Base-by-base conservation (phyloP, 345 rosid species). In the Gossypioides kirkii region DNA sequence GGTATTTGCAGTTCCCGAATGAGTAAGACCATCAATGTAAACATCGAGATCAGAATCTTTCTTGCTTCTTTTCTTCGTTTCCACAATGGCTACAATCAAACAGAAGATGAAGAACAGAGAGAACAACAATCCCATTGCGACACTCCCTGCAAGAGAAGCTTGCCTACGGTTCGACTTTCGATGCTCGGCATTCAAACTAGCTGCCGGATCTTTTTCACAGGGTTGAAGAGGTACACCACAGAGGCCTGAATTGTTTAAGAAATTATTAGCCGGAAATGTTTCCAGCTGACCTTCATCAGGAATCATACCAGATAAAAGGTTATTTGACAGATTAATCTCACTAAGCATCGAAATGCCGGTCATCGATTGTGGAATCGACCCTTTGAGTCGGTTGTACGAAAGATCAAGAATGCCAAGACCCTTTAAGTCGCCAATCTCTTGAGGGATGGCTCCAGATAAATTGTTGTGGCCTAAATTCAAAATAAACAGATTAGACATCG, bases 51-150 rank as follows among this genome's bases (percentile, higher is more conserved):
- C 73, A 0, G 87, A 83, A 10, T 88, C 91, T 74, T 86, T 89
- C 72, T 80, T 85, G 83, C 82, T 84, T 76, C 97, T 84, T 79
- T 87, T 92, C 89, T 86, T 89, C n/a, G 74, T 72, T 75, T 95
- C 99, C 28, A 91, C 76, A 0, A 76, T 83, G 46, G 88, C 85
- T 38, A 95, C 78, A 16, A 95, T 72, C 79, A 89, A 61, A 20
- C 87, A 91, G n/a, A 92, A 77, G 46, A 91, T 89, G 74, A 96
- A 92, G 53, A 92, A 86, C 7, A 92, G 82, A 1, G 98, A 82
- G 80, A 92, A 85, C 76, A 95, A 71, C 86, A 95, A 80, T 14
- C 99, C 98, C 94, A 92, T 91, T 0, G 94, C 97, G 12, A 95
- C 87, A 49, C 91, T 89, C 62, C 97, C 85, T 0, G 83, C 93